Evolutionary conservation across 495 filamentous ascomycete species (phyloP).

Genomic region (Podospora fimiseda): DNA sequence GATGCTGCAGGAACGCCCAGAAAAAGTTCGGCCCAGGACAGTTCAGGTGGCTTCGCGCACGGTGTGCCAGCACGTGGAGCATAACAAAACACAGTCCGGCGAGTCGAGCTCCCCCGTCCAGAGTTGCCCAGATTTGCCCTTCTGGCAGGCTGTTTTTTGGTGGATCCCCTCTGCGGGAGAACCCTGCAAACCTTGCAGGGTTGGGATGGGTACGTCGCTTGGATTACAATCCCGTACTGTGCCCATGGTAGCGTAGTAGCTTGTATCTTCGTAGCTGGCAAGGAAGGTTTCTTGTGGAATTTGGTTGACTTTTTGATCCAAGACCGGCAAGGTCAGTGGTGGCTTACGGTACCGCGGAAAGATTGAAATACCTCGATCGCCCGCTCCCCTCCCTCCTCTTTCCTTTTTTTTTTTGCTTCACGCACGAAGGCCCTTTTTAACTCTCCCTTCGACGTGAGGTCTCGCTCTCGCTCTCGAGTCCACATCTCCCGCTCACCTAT

Average conservation of each 20-base stretch:
- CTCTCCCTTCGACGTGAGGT: slow-evolving; percentile 37
- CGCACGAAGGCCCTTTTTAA: slow-evolving; percentile 33
- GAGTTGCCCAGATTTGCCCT: slow-evolving; percentile 4
- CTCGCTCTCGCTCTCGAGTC: slow-evolving; percentile 26
- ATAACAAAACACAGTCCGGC: neutral
- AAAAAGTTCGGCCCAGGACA: slow-evolving; percentile 1
- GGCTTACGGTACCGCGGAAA: slow-evolving; percentile 17
- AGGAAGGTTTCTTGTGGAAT: slow-evolving; percentile 11
- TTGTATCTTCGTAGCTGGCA: slow-evolving; percentile 2
- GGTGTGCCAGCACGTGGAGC: slow-evolving; percentile 8
- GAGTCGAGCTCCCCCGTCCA: slow-evolving; percentile 12
- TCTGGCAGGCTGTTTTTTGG: no score
- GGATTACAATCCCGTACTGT: slow-evolving; percentile 15
- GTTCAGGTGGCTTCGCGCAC: slow-evolving; percentile 15
- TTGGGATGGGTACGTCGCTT: slow-evolving; percentile 18
- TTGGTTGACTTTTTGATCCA: slow-evolving; percentile 23
- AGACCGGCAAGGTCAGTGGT: slow-evolving; percentile 26
- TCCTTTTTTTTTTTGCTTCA: slow-evolving; percentile 26
- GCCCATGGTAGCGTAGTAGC: slow-evolving; percentile 12
- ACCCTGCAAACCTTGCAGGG: slow-evolving; percentile 5
- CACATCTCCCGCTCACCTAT: slow-evolving; percentile 20
- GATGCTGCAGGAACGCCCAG: slow-evolving; percentile 6
- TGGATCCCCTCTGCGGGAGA: neutral
- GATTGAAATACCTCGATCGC: slow-evolving; percentile 28
- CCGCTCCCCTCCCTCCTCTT: slow-evolving; percentile 19